Base-by-base conservation (phyloP, 768 basidiomycete species). In the Naganishia onofrii region DNA sequence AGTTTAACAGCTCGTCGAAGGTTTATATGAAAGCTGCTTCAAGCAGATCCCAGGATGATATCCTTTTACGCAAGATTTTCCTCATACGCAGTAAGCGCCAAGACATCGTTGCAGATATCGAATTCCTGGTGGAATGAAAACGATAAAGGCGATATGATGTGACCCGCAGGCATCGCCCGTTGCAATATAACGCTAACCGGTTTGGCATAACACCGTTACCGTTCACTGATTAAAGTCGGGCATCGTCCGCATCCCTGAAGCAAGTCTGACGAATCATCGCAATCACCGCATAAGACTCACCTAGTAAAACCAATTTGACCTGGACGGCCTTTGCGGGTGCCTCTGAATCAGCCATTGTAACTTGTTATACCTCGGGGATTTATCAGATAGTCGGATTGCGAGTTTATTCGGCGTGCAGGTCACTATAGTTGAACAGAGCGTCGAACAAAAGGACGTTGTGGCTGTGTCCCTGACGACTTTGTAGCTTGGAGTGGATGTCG, bases 251-350 rank as follows among this genome's bases (percentile, higher is more conserved):
- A 28, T 19, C 1, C 29, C 10, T 36, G 57, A 31, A 34, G n/a
- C 57, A 34, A 32, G 29, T 29, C 32, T 31, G 54, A 55, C 29
- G 57, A 58, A 36, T 36, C 17, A 56, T 6, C 38, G 5, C 21
- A 26, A 51, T 51, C 42, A 51, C 1, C 3, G 48, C 48, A 8
- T 42, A 55, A 66, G 15, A 77, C 88, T 79, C 76, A 93, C 94
- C 95, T 73, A 99, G 86, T 23, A 98, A 86, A 72, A 98, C 95
- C 57, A 99, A 89, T 82, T 99, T 99, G 73, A 99, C 95, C 83
- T 97, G 95, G 12, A 96, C 89, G 74, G 93, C 93, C 82, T 91
- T 94, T 29, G 77, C 70, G 12, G 74, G 68, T 48, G 76, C 69
- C 32, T 78, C 79, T 31, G 70, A 66, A 54, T 66, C 65, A 54